Conservation (phyloP, 768 basidiomycete genomes). For the Tricholoma bakamatsutake region DNA sequence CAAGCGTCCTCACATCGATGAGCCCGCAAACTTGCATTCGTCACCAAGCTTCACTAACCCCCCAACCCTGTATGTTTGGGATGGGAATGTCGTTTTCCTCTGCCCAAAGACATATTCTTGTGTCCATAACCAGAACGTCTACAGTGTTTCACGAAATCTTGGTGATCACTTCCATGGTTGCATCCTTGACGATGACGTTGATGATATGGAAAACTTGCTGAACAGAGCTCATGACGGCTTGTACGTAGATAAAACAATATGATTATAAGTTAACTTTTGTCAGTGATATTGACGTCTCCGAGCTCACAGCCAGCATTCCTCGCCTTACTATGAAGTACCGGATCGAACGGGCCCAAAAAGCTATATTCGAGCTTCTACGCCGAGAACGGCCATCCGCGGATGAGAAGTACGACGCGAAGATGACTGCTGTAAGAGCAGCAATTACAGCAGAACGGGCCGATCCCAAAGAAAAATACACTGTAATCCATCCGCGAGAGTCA, state of each 20-base stretch:
- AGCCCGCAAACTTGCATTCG: neutral
- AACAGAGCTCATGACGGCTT: constrained; percentile 1
- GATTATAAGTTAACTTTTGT: neutral
- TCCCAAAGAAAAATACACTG: neutral
- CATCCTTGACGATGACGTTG: neutral
- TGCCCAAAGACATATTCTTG: neutral
- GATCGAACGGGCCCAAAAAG: neutral
- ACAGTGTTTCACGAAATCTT: neutral
- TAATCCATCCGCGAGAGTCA: neutral
- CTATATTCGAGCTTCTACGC: neutral
- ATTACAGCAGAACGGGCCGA: neutral
- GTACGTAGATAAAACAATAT: neutral
- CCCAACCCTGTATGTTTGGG: neutral
- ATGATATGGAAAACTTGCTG: neutral
- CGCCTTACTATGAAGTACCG: neutral
- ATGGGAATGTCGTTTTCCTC: neutral
- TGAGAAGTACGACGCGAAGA: neutral
- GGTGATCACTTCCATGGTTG: neutral
- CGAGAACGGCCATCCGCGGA: neutral
- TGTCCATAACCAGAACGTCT: neutral
- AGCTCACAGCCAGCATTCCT: neutral
- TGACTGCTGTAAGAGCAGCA: neutral
- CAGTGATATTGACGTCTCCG: neutral
- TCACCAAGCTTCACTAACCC: neutral
- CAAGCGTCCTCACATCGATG: neutral